These are phyloP conservation scores for Castanea mollissima DNA, from an alignment of 306 rosid genomes.

Conservation along the genomic window DNA sequence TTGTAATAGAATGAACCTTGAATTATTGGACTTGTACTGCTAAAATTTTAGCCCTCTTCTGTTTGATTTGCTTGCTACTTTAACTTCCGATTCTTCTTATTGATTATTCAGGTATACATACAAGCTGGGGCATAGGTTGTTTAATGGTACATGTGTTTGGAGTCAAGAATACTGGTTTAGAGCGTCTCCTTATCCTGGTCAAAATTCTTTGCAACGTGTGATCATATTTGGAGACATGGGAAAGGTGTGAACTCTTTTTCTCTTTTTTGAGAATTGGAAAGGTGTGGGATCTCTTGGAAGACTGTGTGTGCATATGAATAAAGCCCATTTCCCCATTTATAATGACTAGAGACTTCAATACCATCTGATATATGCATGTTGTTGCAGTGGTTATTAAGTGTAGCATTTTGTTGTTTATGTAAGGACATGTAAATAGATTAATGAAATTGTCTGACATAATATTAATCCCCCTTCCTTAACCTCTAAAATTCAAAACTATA, in stretches of 20 bases:
- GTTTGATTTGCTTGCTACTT: not conserved
- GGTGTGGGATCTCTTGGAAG: slow-evolving; percentile 41
- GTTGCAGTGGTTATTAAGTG: not conserved
- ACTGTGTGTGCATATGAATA: not conserved
- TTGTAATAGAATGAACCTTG: not conserved
- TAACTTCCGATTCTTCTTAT: not conserved
- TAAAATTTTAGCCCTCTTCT: not conserved
- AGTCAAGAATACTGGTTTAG: slow-evolving; percentile 68
- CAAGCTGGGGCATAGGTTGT: slow-evolving; percentile 75
- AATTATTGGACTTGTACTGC: not conserved
- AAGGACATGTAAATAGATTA: not conserved
- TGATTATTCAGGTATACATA: slow-evolving; percentile 55
- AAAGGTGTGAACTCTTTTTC: slow-evolving; percentile 55
- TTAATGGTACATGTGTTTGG: slow-evolving; percentile 59
- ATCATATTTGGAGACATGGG: slow-evolving; percentile 98
- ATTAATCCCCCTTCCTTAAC: not conserved
- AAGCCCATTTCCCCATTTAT: not conserved
- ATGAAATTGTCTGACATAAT: not conserved
- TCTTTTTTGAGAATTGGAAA: slow-evolving; percentile 35
- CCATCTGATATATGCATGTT: not conserved
- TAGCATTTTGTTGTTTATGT: not conserved
- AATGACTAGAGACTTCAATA: not conserved
- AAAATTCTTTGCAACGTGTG: slow-evolving; percentile 79
- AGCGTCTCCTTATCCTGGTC: slow-evolving; percentile 95
- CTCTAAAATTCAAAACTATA: not conserved